These are phyloP conservation scores for Sporothrix luriei DNA, from an alignment of 2,329 filamentous ascomycete species.

Conservation along the genomic window DNA sequence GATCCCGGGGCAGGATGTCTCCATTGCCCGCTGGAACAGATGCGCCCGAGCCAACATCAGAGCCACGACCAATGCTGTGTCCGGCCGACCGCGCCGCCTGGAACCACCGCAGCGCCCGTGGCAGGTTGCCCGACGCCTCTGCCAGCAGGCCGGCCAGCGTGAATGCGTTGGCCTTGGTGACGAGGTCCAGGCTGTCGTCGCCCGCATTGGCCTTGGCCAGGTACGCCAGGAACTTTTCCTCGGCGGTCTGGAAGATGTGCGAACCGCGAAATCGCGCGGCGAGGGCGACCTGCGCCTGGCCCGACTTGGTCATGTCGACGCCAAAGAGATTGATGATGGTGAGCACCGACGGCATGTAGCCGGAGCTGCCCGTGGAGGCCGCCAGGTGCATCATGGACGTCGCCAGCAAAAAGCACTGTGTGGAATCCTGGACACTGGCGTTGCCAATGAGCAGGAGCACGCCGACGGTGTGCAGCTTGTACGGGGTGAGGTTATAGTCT, in stretches of 20 bases:
- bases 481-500: constrained; percentile 39
- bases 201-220: constrained; percentile 26
- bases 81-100: constrained; percentile 30
- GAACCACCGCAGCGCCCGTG: constrained; percentile 41
- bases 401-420: constrained; percentile 37
- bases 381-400: constrained; percentile 45
- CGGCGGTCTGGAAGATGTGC: constrained; percentile 36
- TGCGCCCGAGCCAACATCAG: too few species aligned
- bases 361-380: constrained; percentile 35
- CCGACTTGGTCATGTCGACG: constrained; percentile 28
- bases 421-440: background rate
- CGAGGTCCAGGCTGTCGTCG: background rate
- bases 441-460: constrained; percentile 36
- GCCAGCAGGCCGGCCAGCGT: constrained; percentile 44
- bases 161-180: constrained; percentile 42
- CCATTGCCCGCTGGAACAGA: background rate
- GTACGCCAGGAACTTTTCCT: constrained; percentile 38
- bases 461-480: constrained; percentile 44
- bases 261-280: constrained; percentile 28
- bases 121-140: constrained; percentile 34
- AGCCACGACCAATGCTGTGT: background rate
- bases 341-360: constrained; percentile 46
- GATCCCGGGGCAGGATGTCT: constrained; percentile 16
- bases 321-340: constrained; percentile 38
- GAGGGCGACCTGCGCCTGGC: background rate